These are phyloP conservation scores for Geum urbanum DNA, from an alignment of 306 rosid genomes.

Conservation along the genomic window DNA sequence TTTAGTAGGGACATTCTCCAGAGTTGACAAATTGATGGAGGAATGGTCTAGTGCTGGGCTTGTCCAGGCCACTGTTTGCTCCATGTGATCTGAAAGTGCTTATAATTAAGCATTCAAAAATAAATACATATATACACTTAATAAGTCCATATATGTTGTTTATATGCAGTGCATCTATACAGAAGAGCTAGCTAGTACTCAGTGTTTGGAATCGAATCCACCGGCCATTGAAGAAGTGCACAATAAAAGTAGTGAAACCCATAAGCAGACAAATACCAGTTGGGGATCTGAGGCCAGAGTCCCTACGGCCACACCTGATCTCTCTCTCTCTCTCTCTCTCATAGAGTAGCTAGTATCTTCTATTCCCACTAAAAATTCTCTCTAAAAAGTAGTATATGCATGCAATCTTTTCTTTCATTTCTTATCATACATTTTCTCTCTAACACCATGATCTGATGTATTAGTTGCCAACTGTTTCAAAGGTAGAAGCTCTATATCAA, in stretches of 20 bases:
- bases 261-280: slow-evolving; percentile 15
- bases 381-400: neutral
- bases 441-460: neutral
- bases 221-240: slow-evolving; percentile 31
- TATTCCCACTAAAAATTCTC: slow-evolving; percentile 12
- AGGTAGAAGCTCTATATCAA: neutral
- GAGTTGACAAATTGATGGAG: slow-evolving; percentile 17
- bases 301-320: neutral
- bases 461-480: neutral
- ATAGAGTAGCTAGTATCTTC: slow-evolving; percentile 17
- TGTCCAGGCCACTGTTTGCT: neutral
- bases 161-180: neutral
- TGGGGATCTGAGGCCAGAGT: slow-evolving; percentile 17
- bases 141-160: neutral
- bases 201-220: slow-evolving; percentile 11
- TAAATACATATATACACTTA: too few species aligned
- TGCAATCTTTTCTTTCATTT: neutral
- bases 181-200: neutral
- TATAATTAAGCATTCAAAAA: neutral
- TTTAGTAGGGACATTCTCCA: slow-evolving; percentile 17
- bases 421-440: neutral
- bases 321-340: neutral
- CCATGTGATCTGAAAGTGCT: slow-evolving; percentile 18
- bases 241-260: slow-evolving; percentile 4
- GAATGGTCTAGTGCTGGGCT: neutral